Percentiles rank a stretch among this genome's conserved stretches.
Evolutionary conservation across 2,329 filamentous ascomycete species (phyloP).

Genomic region (Herpotrichia juniperi): DNA sequence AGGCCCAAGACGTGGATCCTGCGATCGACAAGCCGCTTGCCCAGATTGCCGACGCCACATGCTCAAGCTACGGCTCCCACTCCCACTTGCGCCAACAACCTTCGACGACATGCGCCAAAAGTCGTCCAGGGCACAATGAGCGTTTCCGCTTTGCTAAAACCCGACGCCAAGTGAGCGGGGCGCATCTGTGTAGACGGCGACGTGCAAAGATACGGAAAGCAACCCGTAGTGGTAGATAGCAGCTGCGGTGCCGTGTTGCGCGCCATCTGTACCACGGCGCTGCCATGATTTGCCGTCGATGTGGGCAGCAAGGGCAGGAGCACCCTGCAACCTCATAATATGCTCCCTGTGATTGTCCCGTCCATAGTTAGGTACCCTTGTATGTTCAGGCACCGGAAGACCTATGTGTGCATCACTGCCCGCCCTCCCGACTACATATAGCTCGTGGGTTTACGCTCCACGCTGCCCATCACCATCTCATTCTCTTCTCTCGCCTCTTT

Average conservation of each 20-base stretch:
- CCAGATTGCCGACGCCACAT: conserved; percentile 26
- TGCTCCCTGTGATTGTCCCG: neutral
- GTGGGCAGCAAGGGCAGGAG: neutral
- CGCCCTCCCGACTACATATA: neutral
- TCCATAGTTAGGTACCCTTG: too few species aligned
- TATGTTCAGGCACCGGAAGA: neutral
- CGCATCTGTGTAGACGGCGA: conserved; percentile 8
- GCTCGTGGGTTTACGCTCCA: neutral
- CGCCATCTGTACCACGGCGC: too few species aligned
- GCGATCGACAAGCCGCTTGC: conserved; percentile 27
- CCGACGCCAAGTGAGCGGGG: conserved; percentile 6
- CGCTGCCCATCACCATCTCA: neutral
- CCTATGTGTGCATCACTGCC: neutral
- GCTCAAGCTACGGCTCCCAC: conserved; percentile 8
- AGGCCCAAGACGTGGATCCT: conserved; percentile 13
- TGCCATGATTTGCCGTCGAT: neutral
- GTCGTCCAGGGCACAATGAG: neutral
- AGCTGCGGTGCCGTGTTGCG: neutral
- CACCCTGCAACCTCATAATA: neutral
- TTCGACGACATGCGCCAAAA: neutral
- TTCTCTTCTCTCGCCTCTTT: neutral
- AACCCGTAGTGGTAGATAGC: neutral
- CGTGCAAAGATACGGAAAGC: neutral
- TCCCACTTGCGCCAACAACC: neutral
- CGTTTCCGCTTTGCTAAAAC: conserved; percentile 10